Evolutionary conservation across 1,139 yeast genomes (phyloP).

Genomic region (Taiozyma sp.): DNA sequence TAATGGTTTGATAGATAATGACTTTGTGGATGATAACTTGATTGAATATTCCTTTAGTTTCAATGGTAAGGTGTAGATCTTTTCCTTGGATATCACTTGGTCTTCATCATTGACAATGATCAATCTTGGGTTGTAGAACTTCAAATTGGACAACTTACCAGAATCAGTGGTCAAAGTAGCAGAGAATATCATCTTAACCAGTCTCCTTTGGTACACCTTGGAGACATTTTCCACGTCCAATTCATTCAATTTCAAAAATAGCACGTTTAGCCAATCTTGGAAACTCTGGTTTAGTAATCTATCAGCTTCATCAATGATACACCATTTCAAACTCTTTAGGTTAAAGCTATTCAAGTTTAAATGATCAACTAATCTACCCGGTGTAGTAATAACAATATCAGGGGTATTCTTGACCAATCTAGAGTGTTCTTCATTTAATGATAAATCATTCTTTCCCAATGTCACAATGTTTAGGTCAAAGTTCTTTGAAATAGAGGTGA

Average conservation of each 20-base stretch:
- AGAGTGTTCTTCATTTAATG: slow-evolving; percentile 62
- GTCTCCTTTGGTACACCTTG: slow-evolving; percentile 31
- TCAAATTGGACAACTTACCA: slow-evolving; percentile 70
- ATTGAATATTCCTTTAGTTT: slow-evolving; percentile 48
- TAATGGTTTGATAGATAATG: slow-evolving; percentile 69
- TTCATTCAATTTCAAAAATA: slow-evolving; percentile 47
- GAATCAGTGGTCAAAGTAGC: slow-evolving; percentile 96
- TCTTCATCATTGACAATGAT: slow-evolving; percentile 63
- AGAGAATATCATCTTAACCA: slow-evolving; percentile 70
- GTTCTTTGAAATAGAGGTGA: slow-evolving; percentile 59
- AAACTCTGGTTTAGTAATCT: slow-evolving; percentile 83
- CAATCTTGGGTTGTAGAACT: slow-evolving; percentile 64
- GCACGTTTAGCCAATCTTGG: slow-evolving; percentile 84
- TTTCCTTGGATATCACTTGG: slow-evolving; percentile 39
- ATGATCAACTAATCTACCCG: slow-evolving; percentile 95
- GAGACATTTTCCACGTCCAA: slow-evolving; percentile 24
- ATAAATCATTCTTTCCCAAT: slow-evolving; percentile 51
- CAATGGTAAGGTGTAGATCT: slow-evolving; percentile 48
- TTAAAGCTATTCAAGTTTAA: slow-evolving; percentile 35
- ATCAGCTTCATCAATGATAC: slow-evolving; percentile 95
- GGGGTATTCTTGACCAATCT: slow-evolving; percentile 51
- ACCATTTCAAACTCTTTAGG: slow-evolving; percentile 52
- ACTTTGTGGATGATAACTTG: slow-evolving; percentile 44
- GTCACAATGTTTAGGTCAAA: slow-evolving; percentile 58
- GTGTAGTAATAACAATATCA: slow-evolving; percentile 80